phyloP scores from a whole-genome alignment of 768 basidiomycete species.

The Auriscalpium orientale region DNA sequence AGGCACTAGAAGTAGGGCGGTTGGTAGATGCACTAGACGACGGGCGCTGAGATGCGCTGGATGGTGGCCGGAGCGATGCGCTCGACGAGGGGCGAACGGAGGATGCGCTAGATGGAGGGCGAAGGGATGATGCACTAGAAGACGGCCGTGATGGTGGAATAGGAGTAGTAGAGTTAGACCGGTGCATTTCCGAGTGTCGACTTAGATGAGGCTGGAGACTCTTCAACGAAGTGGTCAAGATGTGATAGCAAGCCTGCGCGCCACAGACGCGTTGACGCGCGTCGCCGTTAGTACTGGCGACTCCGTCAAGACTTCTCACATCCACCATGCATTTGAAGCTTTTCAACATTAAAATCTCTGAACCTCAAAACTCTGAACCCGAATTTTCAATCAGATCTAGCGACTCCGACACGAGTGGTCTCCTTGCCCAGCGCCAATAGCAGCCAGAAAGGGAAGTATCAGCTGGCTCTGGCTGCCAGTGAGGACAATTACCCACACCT shows the following conservation, averaged over 20 bases:
- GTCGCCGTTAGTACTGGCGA: too few relatives aligned
- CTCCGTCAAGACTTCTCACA: too few relatives aligned
- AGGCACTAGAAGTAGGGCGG: slow-evolving; percentile 28
- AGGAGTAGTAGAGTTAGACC: not conserved
- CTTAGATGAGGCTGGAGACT: not conserved
- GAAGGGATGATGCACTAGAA: not conserved
- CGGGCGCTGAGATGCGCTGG: slow-evolving; percentile 30
- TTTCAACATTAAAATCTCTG: too few relatives aligned
- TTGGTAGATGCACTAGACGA: slow-evolving; percentile 33
- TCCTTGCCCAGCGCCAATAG: too few relatives aligned
- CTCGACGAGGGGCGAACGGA: not conserved
- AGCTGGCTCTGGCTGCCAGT: too few relatives aligned
- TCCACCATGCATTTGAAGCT: too few relatives aligned
- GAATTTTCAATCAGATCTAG: too few relatives aligned
- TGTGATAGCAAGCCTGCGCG: not conserved
- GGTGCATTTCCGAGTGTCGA: not conserved
- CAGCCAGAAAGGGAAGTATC: too few relatives aligned
- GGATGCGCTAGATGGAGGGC: not conserved
- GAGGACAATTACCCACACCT: not conserved
- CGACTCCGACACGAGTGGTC: too few relatives aligned
- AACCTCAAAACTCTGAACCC: too few relatives aligned
- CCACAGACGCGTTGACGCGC: not conserved
- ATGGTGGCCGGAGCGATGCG: not conserved
- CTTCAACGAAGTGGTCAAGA: not conserved
- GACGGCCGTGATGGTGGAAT: not conserved